These are phyloP conservation scores for Zygnema cylindricum DNA, from an alignment of 139 green algal species.

Conservation along the genomic window DNA sequence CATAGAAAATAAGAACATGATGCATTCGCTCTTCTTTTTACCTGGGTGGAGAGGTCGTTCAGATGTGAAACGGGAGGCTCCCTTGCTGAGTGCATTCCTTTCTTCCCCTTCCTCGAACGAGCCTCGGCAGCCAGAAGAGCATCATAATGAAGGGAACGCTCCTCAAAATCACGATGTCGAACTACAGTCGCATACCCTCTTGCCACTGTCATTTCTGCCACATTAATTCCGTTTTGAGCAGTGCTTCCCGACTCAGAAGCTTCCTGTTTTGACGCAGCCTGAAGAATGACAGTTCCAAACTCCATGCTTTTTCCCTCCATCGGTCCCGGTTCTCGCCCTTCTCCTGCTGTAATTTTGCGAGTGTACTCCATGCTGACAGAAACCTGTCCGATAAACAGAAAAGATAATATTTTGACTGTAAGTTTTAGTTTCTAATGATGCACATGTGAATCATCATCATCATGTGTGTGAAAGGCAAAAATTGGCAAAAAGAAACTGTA, in stretches of 20 bases:
- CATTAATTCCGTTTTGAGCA: slow-evolving; percentile 48
- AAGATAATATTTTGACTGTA: background rate
- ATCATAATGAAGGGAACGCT: slow-evolving; percentile 88
- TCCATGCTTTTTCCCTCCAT: slow-evolving; percentile 44
- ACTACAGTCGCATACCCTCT: slow-evolving; percentile 83
- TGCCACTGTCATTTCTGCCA: slow-evolving; percentile 84
- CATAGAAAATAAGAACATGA: too few species aligned
- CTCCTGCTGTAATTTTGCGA: slow-evolving; percentile 74
- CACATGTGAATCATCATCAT: too few species aligned
- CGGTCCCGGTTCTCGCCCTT: slow-evolving; percentile 20
- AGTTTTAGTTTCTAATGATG: too few species aligned
- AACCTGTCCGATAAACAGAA: slow-evolving; percentile 66
- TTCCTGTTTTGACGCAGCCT: slow-evolving; percentile 16
- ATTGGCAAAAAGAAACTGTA: too few species aligned
- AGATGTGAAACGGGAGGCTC: slow-evolving; percentile 74
- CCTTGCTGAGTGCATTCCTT: slow-evolving; percentile 83
- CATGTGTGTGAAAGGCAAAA: too few species aligned
- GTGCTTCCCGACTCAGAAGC: background rate
- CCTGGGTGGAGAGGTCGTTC: slow-evolving; percentile 84
- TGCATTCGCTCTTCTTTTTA: background rate
- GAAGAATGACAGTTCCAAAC: slow-evolving; percentile 51
- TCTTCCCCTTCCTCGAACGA: slow-evolving; percentile 75
- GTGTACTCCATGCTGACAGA: slow-evolving; percentile 92
- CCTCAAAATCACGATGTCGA: slow-evolving; percentile 77
- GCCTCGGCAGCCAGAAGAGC: slow-evolving; percentile 85